A percentile compares a stretch with the other conserved stretches of the same genome.
These are phyloP conservation scores for Oropetium thomaeum DNA, from an alignment of 176 grass and related monocot species.

Conservation along the genomic window DNA sequence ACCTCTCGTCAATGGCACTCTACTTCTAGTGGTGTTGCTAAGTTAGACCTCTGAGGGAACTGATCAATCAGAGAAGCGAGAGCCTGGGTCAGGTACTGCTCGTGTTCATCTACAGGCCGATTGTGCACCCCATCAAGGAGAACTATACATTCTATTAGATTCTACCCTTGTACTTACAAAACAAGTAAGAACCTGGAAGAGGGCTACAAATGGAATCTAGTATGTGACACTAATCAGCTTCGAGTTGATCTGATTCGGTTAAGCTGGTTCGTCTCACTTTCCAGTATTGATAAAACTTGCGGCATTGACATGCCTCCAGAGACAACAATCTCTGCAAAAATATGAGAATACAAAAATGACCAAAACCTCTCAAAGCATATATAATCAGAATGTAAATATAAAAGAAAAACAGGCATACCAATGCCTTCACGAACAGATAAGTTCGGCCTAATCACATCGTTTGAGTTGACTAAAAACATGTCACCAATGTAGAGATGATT, in stretches of 20 bases:
- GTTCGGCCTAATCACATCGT: conserved; percentile 65
- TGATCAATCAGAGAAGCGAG: background rate
- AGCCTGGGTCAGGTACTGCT: background rate
- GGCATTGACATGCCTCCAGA: conserved; percentile 72
- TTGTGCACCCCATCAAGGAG: background rate
- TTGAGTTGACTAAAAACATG: conserved; percentile 59
- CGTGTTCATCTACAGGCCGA: background rate
- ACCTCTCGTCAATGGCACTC: background rate
- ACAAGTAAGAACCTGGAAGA: background rate
- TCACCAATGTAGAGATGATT: conserved; percentile 78
- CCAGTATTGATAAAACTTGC: conserved; percentile 41
- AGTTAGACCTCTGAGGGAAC: background rate
- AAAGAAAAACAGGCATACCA: conserved; percentile 30
- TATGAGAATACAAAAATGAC: background rate
- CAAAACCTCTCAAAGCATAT: background rate
- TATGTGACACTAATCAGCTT: conserved; percentile 32
- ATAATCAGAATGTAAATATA: conserved; percentile 1
- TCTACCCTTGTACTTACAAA: conserved; percentile 24
- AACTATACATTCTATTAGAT: conserved; percentile 40
- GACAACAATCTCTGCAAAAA: conserved; percentile 57
- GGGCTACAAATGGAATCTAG: conserved; percentile 1
- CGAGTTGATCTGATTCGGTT: conserved; percentile 39
- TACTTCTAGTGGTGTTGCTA: background rate
- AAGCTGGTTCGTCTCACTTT: conserved; percentile 40
- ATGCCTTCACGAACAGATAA: conserved; percentile 73